Evolutionary conservation across 2,329 filamentous ascomycete genomes (phyloP), one percentile per base, ranked within the genome.

Genomic region (Alternaria novae-zelandiae): DNA sequence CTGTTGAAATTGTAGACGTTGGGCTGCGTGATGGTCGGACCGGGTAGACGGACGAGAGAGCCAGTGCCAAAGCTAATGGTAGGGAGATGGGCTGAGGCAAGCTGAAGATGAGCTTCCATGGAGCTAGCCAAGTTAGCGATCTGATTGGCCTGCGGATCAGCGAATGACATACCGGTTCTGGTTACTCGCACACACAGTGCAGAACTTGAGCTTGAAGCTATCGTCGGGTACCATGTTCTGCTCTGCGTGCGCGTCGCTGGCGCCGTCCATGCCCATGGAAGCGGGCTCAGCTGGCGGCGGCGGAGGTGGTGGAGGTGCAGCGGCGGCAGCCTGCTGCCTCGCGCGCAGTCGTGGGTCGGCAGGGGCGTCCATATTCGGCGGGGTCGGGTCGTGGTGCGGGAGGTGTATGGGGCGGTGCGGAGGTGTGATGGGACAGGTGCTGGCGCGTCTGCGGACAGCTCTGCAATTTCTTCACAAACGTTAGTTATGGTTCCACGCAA

Each of bases 1-100:
- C 91, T 93, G 83, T 99, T 98, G 88, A 99, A 99, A 73, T 93
- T 90, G 85, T 98, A 99, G 73, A 98, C 94, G 78, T 99, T 99
- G 54, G 96, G 96, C 79, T 97, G 93, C 7, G 89, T 91, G 68
- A 97, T 96, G 32, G 90, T 91, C 2, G 96, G 95, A 0, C 96
- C 96, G 0, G 96, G 96, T 0, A 99, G 86, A 25, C 96, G 93
- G 71, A 99, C 96, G 17, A 97, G 89, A 17, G 94, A 97, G 59
- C 96, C 96, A 0, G 96, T 99, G 66, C 96, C 96, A 79, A 98
- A 99, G 17, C 95, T 98, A 72, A 98, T 96, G 71, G 97, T 95
- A n/a, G 96, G 96, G 76, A 96, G 98, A 51, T 78, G 71, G 6
- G 93, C 92, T 64, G 91, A 88, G 5, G 96, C 93, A 32, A 99